Base-by-base conservation (phyloP, 2,329 filamentous ascomycete species). In the Aspergillus quadricinctus region DNA sequence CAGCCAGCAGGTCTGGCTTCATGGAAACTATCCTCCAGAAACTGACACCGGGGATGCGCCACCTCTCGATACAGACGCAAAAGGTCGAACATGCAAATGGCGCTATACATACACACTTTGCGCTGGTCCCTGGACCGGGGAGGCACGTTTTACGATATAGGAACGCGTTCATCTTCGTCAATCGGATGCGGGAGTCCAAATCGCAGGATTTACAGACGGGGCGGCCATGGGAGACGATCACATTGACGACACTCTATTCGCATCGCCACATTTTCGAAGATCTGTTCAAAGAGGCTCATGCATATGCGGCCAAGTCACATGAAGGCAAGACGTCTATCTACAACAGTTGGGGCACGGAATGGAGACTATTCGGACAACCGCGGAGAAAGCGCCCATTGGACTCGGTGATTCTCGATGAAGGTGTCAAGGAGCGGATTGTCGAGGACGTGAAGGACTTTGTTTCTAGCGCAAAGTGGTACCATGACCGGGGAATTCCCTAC, bases 301-400 rank as follows among this genome's bases (percentile, higher is more conserved):
- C 83, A 19, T 81, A 97, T 57, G 92, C 92, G 1, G 82, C 86
- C 35, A 85, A 87, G 66, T 88, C 88, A 37, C 88, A 91, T 54
- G 90, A 97, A 72, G 94, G 94, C 25, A 97, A 96, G 76, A 99
- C 93, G 0, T 82, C 91, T 10, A 92, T 99, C 54, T 97, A 94
- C 73, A 92, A 90, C 25, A 88, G 90, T 23, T 85, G 90, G 70
- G 89, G 89, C 28, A 88, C 90, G 62, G 87, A 91, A 61, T 99
- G 94, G 94, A 81, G 86, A 57, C 85, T 84, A 11, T 88, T 97
- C 64, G 94, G 94, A 8, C 85, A 92, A 61, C 86, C 94, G 25
- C 86, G 92, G 62, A 85, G 88, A 63, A 97, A 97, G 75, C 82
- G 94, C 35, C 93, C 94, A 0, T 77, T 97, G 14, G 86, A 88